Base-by-base conservation (phyloP, 1,139 yeast species). In the Sugiyamaella neomexicana region DNA sequence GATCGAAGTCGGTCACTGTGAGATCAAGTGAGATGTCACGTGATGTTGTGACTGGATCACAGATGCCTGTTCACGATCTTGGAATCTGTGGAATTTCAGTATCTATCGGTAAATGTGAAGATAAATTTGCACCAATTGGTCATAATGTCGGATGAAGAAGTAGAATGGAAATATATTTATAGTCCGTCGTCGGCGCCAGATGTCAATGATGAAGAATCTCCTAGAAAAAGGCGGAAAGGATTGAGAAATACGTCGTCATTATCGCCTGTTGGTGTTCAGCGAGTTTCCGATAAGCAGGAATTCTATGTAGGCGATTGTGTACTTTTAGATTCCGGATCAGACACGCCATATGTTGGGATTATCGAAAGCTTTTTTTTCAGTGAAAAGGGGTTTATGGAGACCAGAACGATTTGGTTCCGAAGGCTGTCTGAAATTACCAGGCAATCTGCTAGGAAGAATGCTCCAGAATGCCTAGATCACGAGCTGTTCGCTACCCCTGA, bases 221-320 rank as follows among this genome's bases (percentile, higher is more conserved):
- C 49, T 7, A 45, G 49, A 27, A 45, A 45, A 29, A 23, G 49
- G 7, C 34, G 49, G 37, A 44, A 34, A 31, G 47, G 45, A 13
- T 20, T 50, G 31, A 46, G 54, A 46, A 51, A 46, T 31, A 39
- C 50, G 7, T 25, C 42, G 13, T 16, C 46, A n/a, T 38, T 51
- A 25, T 23, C 42, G 9, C 63, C 62, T 9, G 40, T 54, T 8
- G 62, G 58, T 10, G 59, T 60, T 7, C 25, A 34, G 12, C 51
- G 64, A 17, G 31, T 53, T 15, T 53, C 53, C 12, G 63, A 59
- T 34, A 52, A 47, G 12, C 52, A 36, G 12, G 56, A 51, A 37
- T 63, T 61, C 47, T 46, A 49, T 5, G 37, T 54, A 3, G 66
- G 67, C 13, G 67, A 64, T 41, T 52, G 55, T 37, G 64, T 64